A percentile compares a stretch with the other conserved stretches of the same genome.
Conservation (phyloP, 2,329 filamentous ascomycete species). For the Ophiognomonia clavigignenti-juglandacearum region DNA sequence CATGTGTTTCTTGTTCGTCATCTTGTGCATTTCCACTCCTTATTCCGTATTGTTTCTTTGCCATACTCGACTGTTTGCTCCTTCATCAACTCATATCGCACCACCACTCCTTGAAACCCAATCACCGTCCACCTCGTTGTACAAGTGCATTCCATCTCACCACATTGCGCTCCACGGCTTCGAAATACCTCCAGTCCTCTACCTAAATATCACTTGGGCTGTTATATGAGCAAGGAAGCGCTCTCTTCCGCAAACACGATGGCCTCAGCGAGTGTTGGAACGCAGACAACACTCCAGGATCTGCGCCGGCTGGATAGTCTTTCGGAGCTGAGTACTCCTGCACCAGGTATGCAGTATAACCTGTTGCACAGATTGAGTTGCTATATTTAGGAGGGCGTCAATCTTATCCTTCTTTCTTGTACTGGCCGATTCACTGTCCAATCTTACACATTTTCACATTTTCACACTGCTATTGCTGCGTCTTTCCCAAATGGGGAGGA, state of each 20-base stretch:
- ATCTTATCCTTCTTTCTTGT: neutral
- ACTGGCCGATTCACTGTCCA: neutral
- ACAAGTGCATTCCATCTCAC: neutral
- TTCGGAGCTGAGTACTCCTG: neutral
- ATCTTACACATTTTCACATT: neutral
- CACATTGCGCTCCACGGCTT: too few relatives aligned
- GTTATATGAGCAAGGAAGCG: neutral
- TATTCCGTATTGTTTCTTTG: neutral
- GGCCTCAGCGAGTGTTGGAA: conserved; percentile 13
- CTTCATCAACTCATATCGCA: neutral
- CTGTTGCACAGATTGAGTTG: neutral
- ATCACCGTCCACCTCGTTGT: neutral
- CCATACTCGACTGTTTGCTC: neutral
- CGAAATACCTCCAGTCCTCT: too few relatives aligned
- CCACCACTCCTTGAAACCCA: conserved; percentile 1
- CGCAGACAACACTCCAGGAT: conserved; percentile 14
- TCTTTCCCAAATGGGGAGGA: conserved; percentile 2
- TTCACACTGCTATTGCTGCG: neutral
- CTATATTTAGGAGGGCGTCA: neutral
- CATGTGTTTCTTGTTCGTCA: neutral
- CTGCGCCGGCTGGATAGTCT: conserved; percentile 3
- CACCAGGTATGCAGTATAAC: conserved; percentile 15
- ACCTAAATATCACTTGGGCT: too few relatives aligned
- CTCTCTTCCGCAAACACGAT: conserved; percentile 1
- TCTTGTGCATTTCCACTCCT: neutral